Evolutionary conservation across 164 flowering plant species (phyloP), one percentile per base, ranked within the genome.

Genomic region (Magnolia sinica): DNA sequence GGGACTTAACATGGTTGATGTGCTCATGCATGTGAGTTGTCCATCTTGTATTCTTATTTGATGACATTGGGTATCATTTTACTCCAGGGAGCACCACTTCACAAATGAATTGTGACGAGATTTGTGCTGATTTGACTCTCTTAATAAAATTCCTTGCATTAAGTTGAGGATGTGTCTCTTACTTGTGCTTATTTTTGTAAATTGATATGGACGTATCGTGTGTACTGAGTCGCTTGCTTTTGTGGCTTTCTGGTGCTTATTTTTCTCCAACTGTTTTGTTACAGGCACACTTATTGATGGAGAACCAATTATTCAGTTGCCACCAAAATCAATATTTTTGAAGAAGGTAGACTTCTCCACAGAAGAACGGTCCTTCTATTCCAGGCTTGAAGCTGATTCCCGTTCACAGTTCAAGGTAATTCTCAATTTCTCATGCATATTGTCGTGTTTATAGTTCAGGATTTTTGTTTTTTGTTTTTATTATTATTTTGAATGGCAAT

Each of bases 341-440:
- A 80, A 58, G 52, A 90, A 84, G 84, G 96, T 93, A 75, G 93
- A 91, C 55, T 94, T 94, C 84, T 88, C 99, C 68, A 3, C 59
- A 7, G 96, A 93, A 82, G 98, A 96, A 83, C 88, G 98, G 13
- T 81, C 80, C 45, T 96, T 94, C 84, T 96, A 96, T 82, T 78
- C 86, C 50, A 84, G 84, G 80, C 89, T 96, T 8, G 99, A 94
- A 85, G 86, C 94, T 50, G 97, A 92, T 59, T 91, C 98, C 37
- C 92, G 93, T 50, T 79, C 86, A 71, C 92, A 89, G 78, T 96
- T 96, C 79, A 96, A 96, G 98, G 99, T 94, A 73, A 16, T 55
- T 55, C 45, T 37, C 45, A 37, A 37, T 16, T 14, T 72, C 49
- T 29, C 55, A 49, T 49, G 58, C 73, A 49, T n/a, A n/a, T 49